Conservation (phyloP, 768 basidiomycete species). For the Hemileccinum impolitum region DNA sequence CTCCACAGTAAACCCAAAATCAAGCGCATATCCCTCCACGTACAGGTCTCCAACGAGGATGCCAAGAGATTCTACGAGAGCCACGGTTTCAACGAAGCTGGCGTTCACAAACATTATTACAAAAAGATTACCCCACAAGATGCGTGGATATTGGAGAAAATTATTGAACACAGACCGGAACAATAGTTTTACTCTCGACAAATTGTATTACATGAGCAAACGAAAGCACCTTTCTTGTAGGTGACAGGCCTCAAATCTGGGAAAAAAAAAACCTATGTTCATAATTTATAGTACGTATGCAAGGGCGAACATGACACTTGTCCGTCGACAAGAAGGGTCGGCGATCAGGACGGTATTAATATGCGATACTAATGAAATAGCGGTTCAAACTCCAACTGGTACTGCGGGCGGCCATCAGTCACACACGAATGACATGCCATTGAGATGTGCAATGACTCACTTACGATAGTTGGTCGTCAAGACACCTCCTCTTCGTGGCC, state of each 20-base stretch:
- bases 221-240: slow-evolving; percentile 9
- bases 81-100: slow-evolving; percentile 73
- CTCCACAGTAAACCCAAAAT: slow-evolving; percentile 60
- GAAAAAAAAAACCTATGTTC: slow-evolving; percentile 18
- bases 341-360: slow-evolving; percentile 23
- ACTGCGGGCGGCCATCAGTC: slow-evolving; percentile 18
- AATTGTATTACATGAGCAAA: slow-evolving; percentile 25
- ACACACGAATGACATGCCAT: slow-evolving; percentile 8
- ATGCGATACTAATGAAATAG: slow-evolving; percentile 23
- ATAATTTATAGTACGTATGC: slow-evolving; percentile 30
- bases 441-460: slow-evolving; percentile 8
- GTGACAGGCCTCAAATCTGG: slow-evolving; percentile 11
- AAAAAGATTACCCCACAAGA: slow-evolving; percentile 82
- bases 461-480: slow-evolving; percentile 22
- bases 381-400: slow-evolving; percentile 14
- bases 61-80: slow-evolving; percentile 83
- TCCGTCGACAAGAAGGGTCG: slow-evolving; percentile 10
- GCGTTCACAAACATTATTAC: slow-evolving; percentile 74
- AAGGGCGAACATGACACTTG: slow-evolving; percentile 23
- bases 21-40: slow-evolving; percentile 75
- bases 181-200: slow-evolving; percentile 22
- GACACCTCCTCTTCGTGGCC: slow-evolving; percentile 59
- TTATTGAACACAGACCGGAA: slow-evolving; percentile 32
- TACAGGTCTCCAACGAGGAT: slow-evolving; percentile 75
- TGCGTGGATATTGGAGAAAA: slow-evolving; percentile 83